Conservation (phyloP, 2,329 filamentous ascomycete species). For the Scytalidium sp. region DNA sequence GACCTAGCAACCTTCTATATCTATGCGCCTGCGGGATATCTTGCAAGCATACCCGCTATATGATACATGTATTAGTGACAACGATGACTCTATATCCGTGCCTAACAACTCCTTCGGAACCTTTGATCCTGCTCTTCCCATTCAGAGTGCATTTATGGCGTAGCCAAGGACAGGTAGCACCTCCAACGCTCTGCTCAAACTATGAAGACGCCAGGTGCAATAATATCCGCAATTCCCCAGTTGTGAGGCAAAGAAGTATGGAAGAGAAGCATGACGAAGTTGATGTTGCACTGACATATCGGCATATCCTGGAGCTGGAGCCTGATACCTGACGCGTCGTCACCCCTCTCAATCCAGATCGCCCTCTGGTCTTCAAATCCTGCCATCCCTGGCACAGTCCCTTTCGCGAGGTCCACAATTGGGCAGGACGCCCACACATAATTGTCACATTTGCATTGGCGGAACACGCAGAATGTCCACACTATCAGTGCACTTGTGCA, state of each 20-base stretch:
- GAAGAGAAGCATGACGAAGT: slow-evolving; percentile 13
- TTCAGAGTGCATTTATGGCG: no score
- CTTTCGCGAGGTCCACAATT: slow-evolving; percentile 22
- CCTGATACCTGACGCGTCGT: slow-evolving; percentile 4
- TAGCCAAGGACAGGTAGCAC: no score
- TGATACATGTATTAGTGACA: no score
- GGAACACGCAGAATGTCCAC: slow-evolving; percentile 33
- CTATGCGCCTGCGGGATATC: no score
- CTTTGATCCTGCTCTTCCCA: no score
- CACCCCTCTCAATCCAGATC: slow-evolving; percentile 15
- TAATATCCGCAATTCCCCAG: slow-evolving; percentile 13
- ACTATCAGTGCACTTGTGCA: slow-evolving; percentile 30
- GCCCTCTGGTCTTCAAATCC: slow-evolving; percentile 11
- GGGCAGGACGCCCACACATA: slow-evolving; percentile 13
- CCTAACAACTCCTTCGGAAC: no score
- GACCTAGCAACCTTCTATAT: no score
- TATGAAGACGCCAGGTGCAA: slow-evolving; percentile 16
- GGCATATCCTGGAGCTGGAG: slow-evolving; percentile 27
- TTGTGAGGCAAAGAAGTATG: slow-evolving; percentile 9
- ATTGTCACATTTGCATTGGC: slow-evolving; percentile 24
- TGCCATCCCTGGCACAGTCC: slow-evolving; percentile 14
- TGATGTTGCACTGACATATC: slow-evolving; percentile 28
- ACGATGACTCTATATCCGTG: no score
- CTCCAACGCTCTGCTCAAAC: no score
- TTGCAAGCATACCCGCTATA: no score